A percentile compares a stretch with the other conserved stretches of the same genome.
Conservation (phyloP, 768 basidiomycete species). For the Amanita fuliginea region DNA sequence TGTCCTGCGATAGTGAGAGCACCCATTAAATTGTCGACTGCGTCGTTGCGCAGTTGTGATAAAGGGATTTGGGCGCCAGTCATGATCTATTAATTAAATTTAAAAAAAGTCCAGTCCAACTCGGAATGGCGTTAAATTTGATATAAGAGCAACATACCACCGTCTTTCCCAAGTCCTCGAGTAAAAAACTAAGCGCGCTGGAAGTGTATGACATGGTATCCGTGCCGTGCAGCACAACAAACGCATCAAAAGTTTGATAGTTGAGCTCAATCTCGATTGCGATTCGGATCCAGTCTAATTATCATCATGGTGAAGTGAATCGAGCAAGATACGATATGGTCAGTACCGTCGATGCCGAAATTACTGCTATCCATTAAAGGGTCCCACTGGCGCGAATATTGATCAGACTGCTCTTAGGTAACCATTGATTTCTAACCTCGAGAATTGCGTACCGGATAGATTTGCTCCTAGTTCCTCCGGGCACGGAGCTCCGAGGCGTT, state of each 20-base stretch:
- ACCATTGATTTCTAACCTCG: constrained; percentile 38
- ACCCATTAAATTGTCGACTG: constrained; percentile 86
- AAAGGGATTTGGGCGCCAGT: constrained; percentile 93
- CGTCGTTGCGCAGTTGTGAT: constrained; percentile 87
- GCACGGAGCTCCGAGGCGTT: constrained; percentile 59
- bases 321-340: neutral
- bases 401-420: constrained; percentile 3
- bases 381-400: constrained; percentile 51
- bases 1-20: constrained; percentile 84
- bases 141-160: constrained; percentile 36
- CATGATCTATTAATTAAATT: constrained; percentile 64
- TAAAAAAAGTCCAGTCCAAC: neutral
- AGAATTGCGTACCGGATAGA: constrained; percentile 79
- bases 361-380: constrained; percentile 85
- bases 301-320: neutral
- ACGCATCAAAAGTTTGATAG: constrained; percentile 77
- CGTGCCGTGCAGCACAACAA: constrained; percentile 83
- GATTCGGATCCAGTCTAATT: constrained; percentile 78
- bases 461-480: constrained; percentile 50
- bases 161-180: constrained; percentile 90
- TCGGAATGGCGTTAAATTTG: neutral
- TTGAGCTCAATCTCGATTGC: constrained; percentile 91
- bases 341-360: constrained; percentile 65
- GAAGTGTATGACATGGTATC: constrained; percentile 90
- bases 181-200: constrained; percentile 80